Percentiles rank a stretch among this genome's conserved stretches.
phyloP scores from a whole-genome alignment of 306 rosid genomes.

The Acacia acuminata region DNA sequence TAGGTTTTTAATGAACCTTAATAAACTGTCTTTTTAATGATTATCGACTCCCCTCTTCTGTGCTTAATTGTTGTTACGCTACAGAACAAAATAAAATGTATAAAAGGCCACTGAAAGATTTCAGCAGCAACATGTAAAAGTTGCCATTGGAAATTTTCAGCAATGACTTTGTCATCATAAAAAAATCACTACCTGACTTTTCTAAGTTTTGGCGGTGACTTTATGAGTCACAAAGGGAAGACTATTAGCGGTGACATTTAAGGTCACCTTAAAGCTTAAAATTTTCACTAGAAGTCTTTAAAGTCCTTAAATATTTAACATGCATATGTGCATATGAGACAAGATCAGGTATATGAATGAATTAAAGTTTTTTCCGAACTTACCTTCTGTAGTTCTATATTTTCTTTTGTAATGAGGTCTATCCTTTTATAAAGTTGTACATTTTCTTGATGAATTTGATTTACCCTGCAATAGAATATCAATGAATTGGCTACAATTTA shows the following conservation, averaged over 20 bases:
- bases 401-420: conserved; percentile 52
- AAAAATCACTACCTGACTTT: too few species aligned
- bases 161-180: too few species aligned
- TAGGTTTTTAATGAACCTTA: neutral
- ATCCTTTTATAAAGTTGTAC: conserved; percentile 50
- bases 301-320: too few species aligned
- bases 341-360: neutral
- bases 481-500: conserved; percentile 22
- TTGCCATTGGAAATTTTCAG: too few species aligned
- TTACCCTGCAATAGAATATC: conserved; percentile 47
- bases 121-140: too few species aligned
- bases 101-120: too few species aligned
- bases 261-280: too few species aligned
- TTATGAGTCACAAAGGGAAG: too few species aligned
- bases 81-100: too few species aligned
- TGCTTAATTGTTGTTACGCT: neutral
- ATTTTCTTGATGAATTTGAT: conserved; percentile 52
- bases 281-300: too few species aligned
- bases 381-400: conserved; percentile 46
- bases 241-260: too few species aligned
- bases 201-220: too few species aligned
- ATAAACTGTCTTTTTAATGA: neutral
- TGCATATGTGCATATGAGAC: neutral
- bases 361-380: neutral
- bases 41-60: neutral